Evolutionary conservation across 1,284 basidiomycete genomes (phyloP).

Genomic region (Butyriboletus appendiculatus): DNA sequence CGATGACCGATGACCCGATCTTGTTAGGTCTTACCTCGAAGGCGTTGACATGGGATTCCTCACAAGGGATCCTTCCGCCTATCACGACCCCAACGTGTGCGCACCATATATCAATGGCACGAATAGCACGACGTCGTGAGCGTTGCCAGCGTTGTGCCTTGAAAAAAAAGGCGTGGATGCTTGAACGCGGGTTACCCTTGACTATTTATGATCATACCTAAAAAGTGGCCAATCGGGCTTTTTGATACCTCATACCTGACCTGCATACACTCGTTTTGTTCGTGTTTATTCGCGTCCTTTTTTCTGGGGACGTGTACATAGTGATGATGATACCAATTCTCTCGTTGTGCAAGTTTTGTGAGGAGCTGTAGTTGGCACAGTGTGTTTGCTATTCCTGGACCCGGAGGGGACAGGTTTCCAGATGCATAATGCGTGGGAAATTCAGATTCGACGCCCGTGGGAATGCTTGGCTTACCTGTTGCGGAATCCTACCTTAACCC

Average conservation of each 20-base stretch:
- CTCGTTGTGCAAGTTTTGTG: background rate
- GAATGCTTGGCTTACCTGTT: too few relatives aligned
- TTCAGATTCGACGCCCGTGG: too few relatives aligned
- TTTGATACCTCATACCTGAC: background rate
- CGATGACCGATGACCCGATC: background rate
- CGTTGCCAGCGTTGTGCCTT: background rate
- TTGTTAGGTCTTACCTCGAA: constrained; percentile 68
- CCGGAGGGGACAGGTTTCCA: too few relatives aligned
- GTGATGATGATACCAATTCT: background rate
- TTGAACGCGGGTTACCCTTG: background rate
- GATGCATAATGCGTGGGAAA: too few relatives aligned
- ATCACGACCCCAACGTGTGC: constrained; percentile 63
- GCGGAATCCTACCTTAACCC: too few relatives aligned
- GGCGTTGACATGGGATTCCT: constrained; percentile 60
- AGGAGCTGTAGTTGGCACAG: background rate
- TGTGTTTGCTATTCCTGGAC: too few relatives aligned
- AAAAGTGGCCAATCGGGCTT: too few relatives aligned
- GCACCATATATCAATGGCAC: constrained; percentile 42
- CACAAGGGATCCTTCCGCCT: constrained; percentile 57
- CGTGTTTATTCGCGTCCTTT: background rate
- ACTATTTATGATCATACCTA: background rate
- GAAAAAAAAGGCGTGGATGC: background rate
- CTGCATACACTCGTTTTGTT: background rate
- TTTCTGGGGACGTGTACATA: background rate
- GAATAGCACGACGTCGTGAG: constrained; percentile 5